phyloP scores from a whole-genome alignment of 306 rosid species.

The Cicer arietinum region DNA sequence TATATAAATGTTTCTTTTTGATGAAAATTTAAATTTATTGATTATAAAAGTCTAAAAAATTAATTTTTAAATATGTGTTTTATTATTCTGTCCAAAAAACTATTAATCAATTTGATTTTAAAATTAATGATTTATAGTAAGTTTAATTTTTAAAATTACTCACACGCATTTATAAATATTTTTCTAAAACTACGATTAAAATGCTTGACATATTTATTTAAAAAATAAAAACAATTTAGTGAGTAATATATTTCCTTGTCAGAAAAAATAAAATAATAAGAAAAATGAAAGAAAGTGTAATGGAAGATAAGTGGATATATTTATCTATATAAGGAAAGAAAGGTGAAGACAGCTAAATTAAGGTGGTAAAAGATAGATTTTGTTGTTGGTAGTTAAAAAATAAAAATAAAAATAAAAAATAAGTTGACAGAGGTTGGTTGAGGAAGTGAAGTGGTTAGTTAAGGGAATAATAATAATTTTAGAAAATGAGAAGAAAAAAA shows the following conservation, averaged over 20 bases:
- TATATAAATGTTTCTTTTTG: too few species aligned
- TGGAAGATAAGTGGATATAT: conserved; percentile 43
- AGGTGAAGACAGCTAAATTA: conserved; percentile 37
- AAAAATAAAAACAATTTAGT: neutral
- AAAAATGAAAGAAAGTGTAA: conserved; percentile 41
- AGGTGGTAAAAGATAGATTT: conserved; percentile 53
- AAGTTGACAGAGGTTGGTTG: neutral
- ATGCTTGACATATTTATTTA: too few species aligned
- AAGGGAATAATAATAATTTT: neutral
- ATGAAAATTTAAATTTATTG: too few species aligned
- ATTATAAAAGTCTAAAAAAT: too few species aligned
- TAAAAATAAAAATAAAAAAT: neutral
- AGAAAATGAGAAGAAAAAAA: too few species aligned
- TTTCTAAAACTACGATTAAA: too few species aligned
- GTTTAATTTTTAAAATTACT: too few species aligned
- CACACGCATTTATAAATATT: too few species aligned
- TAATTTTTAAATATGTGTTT: too few species aligned
- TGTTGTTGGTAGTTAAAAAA: conserved; percentile 42
- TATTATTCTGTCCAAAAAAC: too few species aligned
- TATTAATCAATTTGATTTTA: too few species aligned
- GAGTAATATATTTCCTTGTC: neutral
- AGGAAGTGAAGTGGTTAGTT: conserved; percentile 31
- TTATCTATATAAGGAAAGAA: conserved; percentile 40
- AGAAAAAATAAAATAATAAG: neutral
- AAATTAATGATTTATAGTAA: too few species aligned